Conservation (phyloP, 225 moss, liverwort and hornwort genomes). For the Asterella californica region DNA sequence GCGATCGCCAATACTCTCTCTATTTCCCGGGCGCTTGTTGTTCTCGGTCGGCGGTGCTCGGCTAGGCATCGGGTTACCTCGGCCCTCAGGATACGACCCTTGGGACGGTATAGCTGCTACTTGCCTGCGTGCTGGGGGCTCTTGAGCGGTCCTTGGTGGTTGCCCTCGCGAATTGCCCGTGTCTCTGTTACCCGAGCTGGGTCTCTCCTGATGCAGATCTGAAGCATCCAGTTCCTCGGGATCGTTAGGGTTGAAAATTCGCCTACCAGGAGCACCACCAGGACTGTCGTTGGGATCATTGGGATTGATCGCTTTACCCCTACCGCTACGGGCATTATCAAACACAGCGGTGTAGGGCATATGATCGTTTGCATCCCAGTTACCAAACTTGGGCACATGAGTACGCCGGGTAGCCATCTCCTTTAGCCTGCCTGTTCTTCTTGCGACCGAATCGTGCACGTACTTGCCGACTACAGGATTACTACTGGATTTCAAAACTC, state of each 20-base stretch:
- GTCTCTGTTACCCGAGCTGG: slow-evolving; percentile 11
- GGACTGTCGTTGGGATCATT: slow-evolving; percentile 44
- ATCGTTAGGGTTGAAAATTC: slow-evolving; percentile 36
- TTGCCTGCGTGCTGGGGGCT: slow-evolving; percentile 15
- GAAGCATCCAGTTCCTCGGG: slow-evolving; percentile 34
- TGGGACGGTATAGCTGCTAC: slow-evolving; percentile 22
- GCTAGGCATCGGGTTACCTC: slow-evolving; percentile 21
- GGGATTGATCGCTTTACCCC: slow-evolving; percentile 38
- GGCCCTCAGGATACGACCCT: not conserved
- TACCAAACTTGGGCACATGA: slow-evolving; percentile 54
- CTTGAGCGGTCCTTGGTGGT: not conserved
- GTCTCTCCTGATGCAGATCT: slow-evolving; percentile 27
- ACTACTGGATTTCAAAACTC: not conserved
- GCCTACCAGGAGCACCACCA: slow-evolving; percentile 14
- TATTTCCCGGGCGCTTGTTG: slow-evolving; percentile 1
- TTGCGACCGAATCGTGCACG: not conserved
- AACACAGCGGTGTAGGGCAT: slow-evolving; percentile 53
- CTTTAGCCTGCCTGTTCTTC: not conserved
- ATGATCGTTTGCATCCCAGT: slow-evolving; percentile 55
- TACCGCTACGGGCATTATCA: slow-evolving; percentile 41
- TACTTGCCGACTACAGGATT: not conserved
- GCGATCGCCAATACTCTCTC: slow-evolving; percentile 11
- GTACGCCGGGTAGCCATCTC: slow-evolving; percentile 34
- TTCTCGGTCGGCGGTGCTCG: slow-evolving; percentile 22
- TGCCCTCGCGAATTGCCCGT: slow-evolving; percentile 10